These are phyloP conservation scores for Metschnikowia lochheadii DNA, from an alignment of 805 yeast species.

Conservation along the genomic window DNA sequence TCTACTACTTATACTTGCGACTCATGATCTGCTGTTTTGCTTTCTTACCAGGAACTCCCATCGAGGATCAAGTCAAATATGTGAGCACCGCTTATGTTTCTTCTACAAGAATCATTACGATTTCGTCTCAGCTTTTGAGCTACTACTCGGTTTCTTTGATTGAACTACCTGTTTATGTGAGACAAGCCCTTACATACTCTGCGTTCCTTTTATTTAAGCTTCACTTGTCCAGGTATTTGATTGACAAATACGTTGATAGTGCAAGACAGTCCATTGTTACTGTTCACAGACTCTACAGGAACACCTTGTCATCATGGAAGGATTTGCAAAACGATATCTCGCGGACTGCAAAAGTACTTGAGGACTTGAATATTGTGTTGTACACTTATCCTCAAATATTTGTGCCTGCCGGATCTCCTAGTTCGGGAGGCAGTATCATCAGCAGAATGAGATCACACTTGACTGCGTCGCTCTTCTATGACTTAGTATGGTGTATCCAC, in stretches of 20 bases:
- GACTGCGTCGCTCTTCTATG: slow-evolving; percentile 87
- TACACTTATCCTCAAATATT: slow-evolving; percentile 85
- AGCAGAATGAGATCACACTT: slow-evolving; percentile 88
- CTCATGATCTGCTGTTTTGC: slow-evolving; percentile 85
- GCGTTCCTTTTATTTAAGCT: slow-evolving; percentile 76
- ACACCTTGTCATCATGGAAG: slow-evolving; percentile 88
- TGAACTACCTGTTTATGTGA: slow-evolving; percentile 79
- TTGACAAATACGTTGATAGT: slow-evolving; percentile 75
- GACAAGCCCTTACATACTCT: slow-evolving; percentile 81
- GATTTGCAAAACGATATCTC: slow-evolving; percentile 86
- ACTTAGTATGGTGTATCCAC: slow-evolving; percentile 89
- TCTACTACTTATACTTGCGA: slow-evolving; percentile 72
- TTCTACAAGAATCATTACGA: slow-evolving; percentile 77
- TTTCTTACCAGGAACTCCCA: slow-evolving; percentile 83
- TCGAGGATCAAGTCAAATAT: slow-evolving; percentile 80
- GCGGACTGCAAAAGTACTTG: slow-evolving; percentile 86
- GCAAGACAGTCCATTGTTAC: slow-evolving; percentile 93
- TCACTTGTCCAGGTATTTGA: slow-evolving; percentile 69
- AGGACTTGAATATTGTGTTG: slow-evolving; percentile 80
- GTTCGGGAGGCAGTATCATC: slow-evolving; percentile 48
- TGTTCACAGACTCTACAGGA: slow-evolving; percentile 81
- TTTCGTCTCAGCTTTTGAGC: slow-evolving; percentile 61
- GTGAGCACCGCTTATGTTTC: slow-evolving; percentile 76
- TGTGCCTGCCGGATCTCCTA: slow-evolving; percentile 25
- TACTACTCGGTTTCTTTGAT: slow-evolving; percentile 61